Base-by-base conservation (phyloP, 179 eudicot species). In the Silene noctiflora region DNA sequence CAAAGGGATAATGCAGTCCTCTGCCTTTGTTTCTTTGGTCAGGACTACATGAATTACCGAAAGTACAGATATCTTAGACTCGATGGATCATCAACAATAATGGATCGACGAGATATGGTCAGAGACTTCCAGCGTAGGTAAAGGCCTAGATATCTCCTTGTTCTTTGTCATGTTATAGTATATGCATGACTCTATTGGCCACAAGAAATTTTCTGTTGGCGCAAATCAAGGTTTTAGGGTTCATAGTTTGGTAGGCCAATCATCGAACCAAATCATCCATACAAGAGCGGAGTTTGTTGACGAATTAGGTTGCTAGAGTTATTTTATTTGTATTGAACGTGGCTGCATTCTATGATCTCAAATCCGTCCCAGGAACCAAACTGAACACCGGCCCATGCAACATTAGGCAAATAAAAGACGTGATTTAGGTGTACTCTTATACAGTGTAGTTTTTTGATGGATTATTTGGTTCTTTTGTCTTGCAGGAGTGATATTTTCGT, bases 21-120 rank as follows among this genome's bases (percentile, higher is more conserved):
- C 65, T 72, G 17, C 63, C 59, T 16, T 31, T 71, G 35, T 17
- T 74, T 67, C 68, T 39, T 76, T 72, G 71, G 71, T 74, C 93
- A 94, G 98, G 98, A 94, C 75, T 94, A 94, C 80, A 94, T 94
- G 98, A 91, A 94, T 83, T 94, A 94, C 68, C 87, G 97, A 69
- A 94, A 94, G 83, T 94, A 92, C 77, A 86, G 84, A 81, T 94
- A 94, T 80, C 87, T 94, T 69, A 82, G 98, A 85, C 93, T 94
- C 62, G 98, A 94, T 83, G 98, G 98, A 71, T 94, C 98, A n/a
- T 94, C 98, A 67, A 94, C 97, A 74, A 91, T 94, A 81, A 89
- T 89, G 94, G 98, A 94, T 76, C 94, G 98, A 4, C 89, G 97
- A 42, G 98, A 94, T 86, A 94, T 94, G 98, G 98, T 94, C 78